Evolutionary conservation across 129 eudicot genomes (phyloP), one percentile per base, ranked within the genome.

Genomic region (Escallonia herrerae): DNA sequence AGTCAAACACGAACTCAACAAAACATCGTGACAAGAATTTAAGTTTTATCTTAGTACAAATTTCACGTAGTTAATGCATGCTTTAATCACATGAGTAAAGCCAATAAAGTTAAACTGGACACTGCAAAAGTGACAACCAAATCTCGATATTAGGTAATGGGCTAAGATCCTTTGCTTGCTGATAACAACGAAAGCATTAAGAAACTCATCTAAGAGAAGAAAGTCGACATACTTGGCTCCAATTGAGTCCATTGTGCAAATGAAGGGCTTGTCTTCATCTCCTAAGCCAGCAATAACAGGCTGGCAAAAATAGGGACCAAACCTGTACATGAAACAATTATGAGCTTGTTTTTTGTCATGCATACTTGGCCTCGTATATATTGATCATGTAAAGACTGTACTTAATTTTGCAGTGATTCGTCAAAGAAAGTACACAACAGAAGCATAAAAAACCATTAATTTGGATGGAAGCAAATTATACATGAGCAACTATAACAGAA

Each of bases 231-330:
- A 90, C 97, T 91, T 91, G 38, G 97, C 97, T 65, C 97, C 97
- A 70, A 91, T 91, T 10, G 97, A 84, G 67, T 91, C 97, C 97
- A 91, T 91, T 46, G 97, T 91, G 86, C 97, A 91, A 43, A 91
- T 91, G 75, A 91, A 91, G 40, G 97, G 97, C 77, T 91, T 91
- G 86, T 87, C 89, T 40, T 84, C 97, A 60, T 91, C 97, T 38
- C 94, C 86, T 74, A 91, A 64, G 48, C 97, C 97, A 74, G 97
- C 97, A 74, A 91, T 91, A 71, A 91, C 97, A 63, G 97, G 97
- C 76, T 91, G 97, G 83, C 82, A 71, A 54, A 91, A 87, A 80
- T 91, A 91, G 59, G 97, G 97, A 59, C 97, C 97, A 74, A 91
- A 91, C 82, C 97, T 87, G 64, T 63, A 75, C 45, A 75, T 8